phyloP scores from a whole-genome alignment of 257 asterid species.

The Jasminum sambac region DNA sequence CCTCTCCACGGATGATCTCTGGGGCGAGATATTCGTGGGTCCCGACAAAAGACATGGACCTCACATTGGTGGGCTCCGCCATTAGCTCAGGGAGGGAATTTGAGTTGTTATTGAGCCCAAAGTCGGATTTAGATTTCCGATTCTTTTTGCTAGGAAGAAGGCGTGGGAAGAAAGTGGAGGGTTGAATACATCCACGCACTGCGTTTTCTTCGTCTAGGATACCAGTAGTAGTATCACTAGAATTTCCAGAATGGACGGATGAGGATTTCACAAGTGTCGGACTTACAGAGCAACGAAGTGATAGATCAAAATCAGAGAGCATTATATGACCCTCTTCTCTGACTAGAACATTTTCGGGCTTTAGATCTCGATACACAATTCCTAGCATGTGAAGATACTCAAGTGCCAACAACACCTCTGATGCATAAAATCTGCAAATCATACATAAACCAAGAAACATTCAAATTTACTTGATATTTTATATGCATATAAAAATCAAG shows the following conservation, averaged over 20 bases:
- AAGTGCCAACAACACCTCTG: constrained; percentile 77
- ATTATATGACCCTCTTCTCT: constrained; percentile 91
- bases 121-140: constrained; percentile 63
- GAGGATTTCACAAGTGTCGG: constrained; percentile 90
- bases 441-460: constrained; percentile 3
- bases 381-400: constrained; percentile 97
- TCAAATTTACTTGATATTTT: constrained; percentile 9
- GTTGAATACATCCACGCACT: constrained; percentile 52
- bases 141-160: constrained; percentile 54
- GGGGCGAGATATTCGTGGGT: constrained; percentile 60
- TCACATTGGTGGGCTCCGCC: constrained; percentile 56
- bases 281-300: constrained; percentile 85
- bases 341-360: constrained; percentile 89
- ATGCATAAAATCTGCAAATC: constrained; percentile 70
- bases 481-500: background rate
- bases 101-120: constrained; percentile 37
- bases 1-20: constrained; percentile 61
- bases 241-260: constrained; percentile 45
- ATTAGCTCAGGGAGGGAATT: constrained; percentile 55
- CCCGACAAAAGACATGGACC: constrained; percentile 60
- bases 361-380: constrained; percentile 81
- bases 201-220: constrained; percentile 44
- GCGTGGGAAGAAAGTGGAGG: constrained; percentile 55
- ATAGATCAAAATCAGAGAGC: constrained; percentile 92
- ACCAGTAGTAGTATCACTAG: constrained; percentile 25